These are phyloP conservation scores for Aspergillus saccharolyticus DNA, from an alignment of 495 filamentous ascomycete genomes.

Conservation along the genomic window DNA sequence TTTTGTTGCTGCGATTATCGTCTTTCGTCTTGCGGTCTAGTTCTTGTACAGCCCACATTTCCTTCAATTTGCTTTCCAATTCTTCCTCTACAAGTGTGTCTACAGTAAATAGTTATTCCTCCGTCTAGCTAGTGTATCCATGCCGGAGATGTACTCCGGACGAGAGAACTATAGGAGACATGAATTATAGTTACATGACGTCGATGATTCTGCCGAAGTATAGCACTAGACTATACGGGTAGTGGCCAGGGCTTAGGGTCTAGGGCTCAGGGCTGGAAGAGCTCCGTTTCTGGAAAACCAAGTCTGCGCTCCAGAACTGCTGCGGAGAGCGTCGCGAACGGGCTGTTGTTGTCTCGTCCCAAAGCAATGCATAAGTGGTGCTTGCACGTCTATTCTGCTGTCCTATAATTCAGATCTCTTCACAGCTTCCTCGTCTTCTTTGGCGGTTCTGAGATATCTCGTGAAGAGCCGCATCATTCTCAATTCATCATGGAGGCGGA, in stretches of 20 bases:
- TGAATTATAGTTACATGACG: constrained; percentile 5
- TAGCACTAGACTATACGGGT: constrained; percentile 7
- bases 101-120: too few relatives aligned
- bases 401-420: too few relatives aligned
- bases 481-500: constrained; percentile 22
- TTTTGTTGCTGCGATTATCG: constrained; percentile 3
- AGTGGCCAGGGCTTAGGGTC: constrained; percentile 28
- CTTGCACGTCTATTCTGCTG: too few relatives aligned
- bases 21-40: constrained; percentile 5
- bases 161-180: neutral
- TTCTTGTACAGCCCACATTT: constrained; percentile 8
- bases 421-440: too few relatives aligned
- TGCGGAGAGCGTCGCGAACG: neutral
- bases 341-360: neutral
- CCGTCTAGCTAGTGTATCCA: neutral
- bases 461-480: neutral
- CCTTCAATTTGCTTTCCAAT: constrained; percentile 9
- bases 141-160: neutral
- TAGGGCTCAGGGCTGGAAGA: constrained; percentile 27
- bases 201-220: neutral
- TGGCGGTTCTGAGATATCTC: neutral
- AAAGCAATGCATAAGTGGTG: neutral
- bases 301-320: neutral
- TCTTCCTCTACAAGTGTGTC: constrained; percentile 2
- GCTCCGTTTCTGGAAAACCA: neutral